Conservation (phyloP, 73 alveolate genomes). For the Symbiodinium pilosum region DNA sequence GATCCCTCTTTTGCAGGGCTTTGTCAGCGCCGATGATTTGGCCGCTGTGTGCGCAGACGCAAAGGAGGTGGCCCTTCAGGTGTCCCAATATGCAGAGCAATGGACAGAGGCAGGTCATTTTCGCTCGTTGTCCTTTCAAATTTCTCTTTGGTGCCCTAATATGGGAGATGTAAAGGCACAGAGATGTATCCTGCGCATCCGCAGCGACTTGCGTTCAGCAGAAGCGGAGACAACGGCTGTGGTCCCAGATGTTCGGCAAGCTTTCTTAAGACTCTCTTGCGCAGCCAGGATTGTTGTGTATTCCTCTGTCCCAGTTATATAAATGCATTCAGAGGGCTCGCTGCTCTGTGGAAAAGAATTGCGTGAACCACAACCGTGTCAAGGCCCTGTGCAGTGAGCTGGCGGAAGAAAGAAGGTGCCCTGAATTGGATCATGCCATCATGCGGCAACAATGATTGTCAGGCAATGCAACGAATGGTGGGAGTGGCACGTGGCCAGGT, state of each 20-base stretch:
- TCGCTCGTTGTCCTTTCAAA: too few species aligned
- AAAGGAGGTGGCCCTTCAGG: neutral
- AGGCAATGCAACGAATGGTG: conserved; percentile 16
- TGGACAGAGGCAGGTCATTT: neutral
- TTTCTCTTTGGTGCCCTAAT: too few species aligned
- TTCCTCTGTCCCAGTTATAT: too few species aligned
- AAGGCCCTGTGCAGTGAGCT: neutral
- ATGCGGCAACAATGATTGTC: too few species aligned
- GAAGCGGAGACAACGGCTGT: neutral
- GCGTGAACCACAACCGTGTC: too few species aligned
- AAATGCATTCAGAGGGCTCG: too few species aligned
- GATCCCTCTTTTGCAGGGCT: neutral
- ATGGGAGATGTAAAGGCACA: neutral
- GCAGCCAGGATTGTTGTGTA: too few species aligned
- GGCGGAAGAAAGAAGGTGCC: neutral
- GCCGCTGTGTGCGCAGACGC: neutral
- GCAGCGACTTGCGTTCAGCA: neutral
- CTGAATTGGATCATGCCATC: neutral
- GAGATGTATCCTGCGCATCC: neutral
- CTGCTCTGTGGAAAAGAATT: too few species aligned
- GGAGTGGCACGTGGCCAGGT: conserved; percentile 16
- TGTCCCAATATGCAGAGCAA: neutral
- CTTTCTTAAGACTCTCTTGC: neutral
- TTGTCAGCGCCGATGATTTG: neutral
- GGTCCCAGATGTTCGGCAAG: neutral